Evolutionary conservation across 495 filamentous ascomycete genomes (phyloP).

Genomic region (Oidiodendron maius): DNA sequence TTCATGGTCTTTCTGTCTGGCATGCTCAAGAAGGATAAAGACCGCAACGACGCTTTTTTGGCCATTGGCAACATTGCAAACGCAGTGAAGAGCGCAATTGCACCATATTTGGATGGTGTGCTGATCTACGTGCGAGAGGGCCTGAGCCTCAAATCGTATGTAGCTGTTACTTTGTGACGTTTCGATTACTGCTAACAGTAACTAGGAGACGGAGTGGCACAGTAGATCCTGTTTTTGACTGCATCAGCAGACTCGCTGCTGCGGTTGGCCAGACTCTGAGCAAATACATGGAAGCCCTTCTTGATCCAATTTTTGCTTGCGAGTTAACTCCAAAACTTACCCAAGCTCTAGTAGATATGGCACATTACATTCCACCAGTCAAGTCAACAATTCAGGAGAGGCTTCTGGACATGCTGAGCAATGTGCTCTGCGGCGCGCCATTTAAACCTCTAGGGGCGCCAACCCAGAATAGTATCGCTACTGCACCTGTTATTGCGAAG

Average conservation of each 20-base stretch:
- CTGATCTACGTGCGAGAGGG: constrained; percentile 88
- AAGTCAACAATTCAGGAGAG: constrained; percentile 89
- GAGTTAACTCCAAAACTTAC: constrained; percentile 87
- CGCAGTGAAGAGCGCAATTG: constrained; percentile 85
- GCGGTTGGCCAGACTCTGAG: constrained; percentile 94
- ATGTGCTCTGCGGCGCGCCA: constrained; percentile 83
- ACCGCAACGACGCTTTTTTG: constrained; percentile 85
- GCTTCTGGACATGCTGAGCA: constrained; percentile 89
- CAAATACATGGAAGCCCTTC: constrained; percentile 93
- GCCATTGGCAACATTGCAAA: constrained; percentile 96
- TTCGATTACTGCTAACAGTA: constrained; percentile 5
- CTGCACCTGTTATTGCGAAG: constrained; percentile 75
- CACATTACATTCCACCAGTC: constrained; percentile 94
- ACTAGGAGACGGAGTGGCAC: constrained; percentile 58
- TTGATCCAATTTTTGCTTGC: constrained; percentile 96
- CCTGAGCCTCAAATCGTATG: constrained; percentile 62
- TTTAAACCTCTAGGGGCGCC: constrained; percentile 91
- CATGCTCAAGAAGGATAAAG: constrained; percentile 93
- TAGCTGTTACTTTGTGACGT: not conserved
- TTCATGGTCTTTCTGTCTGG: constrained; percentile 95
- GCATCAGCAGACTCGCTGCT: constrained; percentile 91
- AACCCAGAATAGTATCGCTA: constrained; percentile 50
- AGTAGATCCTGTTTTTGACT: constrained; percentile 93
- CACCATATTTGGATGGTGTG: constrained; percentile 91
- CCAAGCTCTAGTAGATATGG: constrained; percentile 95